Base-by-base conservation (phyloP, 352 stramenopile species). In the Globisporangium ultimum region DNA sequence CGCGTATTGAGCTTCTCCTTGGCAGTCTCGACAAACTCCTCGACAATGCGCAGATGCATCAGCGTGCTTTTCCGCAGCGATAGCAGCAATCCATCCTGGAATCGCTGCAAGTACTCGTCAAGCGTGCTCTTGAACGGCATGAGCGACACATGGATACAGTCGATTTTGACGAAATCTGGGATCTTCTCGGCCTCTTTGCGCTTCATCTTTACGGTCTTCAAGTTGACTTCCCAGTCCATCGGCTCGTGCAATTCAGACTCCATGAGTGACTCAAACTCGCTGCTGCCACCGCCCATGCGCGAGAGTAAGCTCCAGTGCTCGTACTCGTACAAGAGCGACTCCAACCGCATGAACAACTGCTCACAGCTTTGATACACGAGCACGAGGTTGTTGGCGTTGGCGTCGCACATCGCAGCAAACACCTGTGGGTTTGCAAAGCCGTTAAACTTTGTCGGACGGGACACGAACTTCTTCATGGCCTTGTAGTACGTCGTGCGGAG, bases 381-480 rank as follows among this genome's bases (percentile, higher is more conserved):
- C 1, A 96, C 72, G 0, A 98, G 67, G 32, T 91, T 92, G 7
- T 69, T 63, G 12, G 84, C 84, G 55, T 98, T 98, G 45, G 73
- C 72, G 32, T 93, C 80, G 28, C 85, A 92, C 92, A 98, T 98
- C 11, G 76, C 70, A 0, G 71, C 70, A 61, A 96, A 98, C 5
- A 98, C 73, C 12, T 85, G 71, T 7, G 76, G 72, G 64, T 97
- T 96, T 0, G 77, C 84, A 64, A 98, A 97, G 1, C 93, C 93
- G 14, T 74, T 68, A 54, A 98, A 98, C 49, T 84, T 80, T 20
- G 74, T 91, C 0, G 93, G 94, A 50, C 95, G 88, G 0, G 78
- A 75, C n/a, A 98, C 89, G 49, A 98, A 98, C 38, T 97, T 97
- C 57, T 97, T 98, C 82, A 98, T 92, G 18, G 96, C 86, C 38